These are phyloP conservation scores for Cryphonectria nitschkei DNA, from an alignment of 2,329 filamentous ascomycete genomes.

Conservation along the genomic window DNA sequence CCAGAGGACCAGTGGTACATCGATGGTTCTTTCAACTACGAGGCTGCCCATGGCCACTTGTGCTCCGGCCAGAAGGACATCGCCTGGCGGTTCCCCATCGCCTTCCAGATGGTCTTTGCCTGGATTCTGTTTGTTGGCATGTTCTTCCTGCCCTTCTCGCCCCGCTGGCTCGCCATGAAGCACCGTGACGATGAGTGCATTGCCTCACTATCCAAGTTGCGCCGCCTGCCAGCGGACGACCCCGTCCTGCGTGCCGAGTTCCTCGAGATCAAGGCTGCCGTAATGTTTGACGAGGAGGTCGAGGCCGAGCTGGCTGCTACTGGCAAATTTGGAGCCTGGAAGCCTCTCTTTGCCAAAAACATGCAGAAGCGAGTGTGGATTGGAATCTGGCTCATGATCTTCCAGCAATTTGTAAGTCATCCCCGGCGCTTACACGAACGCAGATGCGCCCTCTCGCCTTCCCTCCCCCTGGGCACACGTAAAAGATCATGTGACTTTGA, in stretches of 20 bases:
- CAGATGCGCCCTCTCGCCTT: not conserved
- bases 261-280: slow-evolving; percentile 36
- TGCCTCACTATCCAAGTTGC: slow-evolving; percentile 32
- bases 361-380: slow-evolving; percentile 33
- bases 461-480: no score
- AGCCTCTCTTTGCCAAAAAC: slow-evolving; percentile 32
- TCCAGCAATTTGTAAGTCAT: slow-evolving; percentile 29
- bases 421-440: no score
- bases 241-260: slow-evolving; percentile 34
- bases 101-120: slow-evolving; percentile 32
- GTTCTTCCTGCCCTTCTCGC: slow-evolving; percentile 31
- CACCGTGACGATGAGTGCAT: slow-evolving; percentile 35
- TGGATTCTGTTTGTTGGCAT: slow-evolving; percentile 27
- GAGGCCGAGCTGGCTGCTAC: slow-evolving; percentile 20
- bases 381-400: slow-evolving; percentile 32
- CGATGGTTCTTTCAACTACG: slow-evolving; percentile 29
- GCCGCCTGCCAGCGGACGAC: slow-evolving; percentile 31
- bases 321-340: slow-evolving; percentile 27
- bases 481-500: rapidly evolving
- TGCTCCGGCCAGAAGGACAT: slow-evolving; percentile 31
- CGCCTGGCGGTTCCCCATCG: slow-evolving; percentile 30
- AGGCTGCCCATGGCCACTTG: slow-evolving; percentile 31
- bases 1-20: slow-evolving; percentile 25
- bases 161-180: slow-evolving; percentile 36
- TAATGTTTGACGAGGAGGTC: slow-evolving; percentile 34